These are phyloP conservation scores for Emmonsiellopsis sp. DNA, from an alignment of 2,329 filamentous ascomycete genomes.

Conservation along the genomic window DNA sequence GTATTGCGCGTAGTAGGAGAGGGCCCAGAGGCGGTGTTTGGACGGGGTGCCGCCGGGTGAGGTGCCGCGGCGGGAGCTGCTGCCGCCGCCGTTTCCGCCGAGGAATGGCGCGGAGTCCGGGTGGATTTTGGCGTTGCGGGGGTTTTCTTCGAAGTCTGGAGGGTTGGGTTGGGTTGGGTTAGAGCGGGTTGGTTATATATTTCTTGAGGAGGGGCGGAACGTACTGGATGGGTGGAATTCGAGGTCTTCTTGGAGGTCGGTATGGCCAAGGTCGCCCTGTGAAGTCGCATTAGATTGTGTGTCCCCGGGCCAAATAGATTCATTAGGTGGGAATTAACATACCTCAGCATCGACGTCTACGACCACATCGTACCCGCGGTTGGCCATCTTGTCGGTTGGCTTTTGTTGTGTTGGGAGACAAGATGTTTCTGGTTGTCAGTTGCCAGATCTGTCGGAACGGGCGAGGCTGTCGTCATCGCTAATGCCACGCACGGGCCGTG, in stretches of 20 bases:
- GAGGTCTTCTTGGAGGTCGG: conserved; percentile 95
- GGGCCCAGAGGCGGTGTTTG: conserved; percentile 86
- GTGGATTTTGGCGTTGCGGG: conserved; percentile 40
- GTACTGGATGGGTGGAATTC: conserved; percentile 90
- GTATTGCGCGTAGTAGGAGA: conserved; percentile 93
- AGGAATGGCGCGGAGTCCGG: conserved; percentile 43
- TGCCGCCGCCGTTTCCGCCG: conserved; percentile 39
- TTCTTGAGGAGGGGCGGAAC: conserved; percentile 11
- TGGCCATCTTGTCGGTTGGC: conserved; percentile 50
- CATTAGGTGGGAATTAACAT: conserved; percentile 15
- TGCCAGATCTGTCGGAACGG: not conserved
- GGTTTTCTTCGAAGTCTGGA: conserved; percentile 58
- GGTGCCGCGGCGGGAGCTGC: conserved; percentile 31
- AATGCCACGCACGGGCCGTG: conserved; percentile 6
- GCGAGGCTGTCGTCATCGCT: conserved; percentile 1
- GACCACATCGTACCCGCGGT: conserved; percentile 91
- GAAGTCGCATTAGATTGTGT: not conserved
- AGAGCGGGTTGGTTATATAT: not conserved
- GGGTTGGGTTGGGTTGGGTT: not conserved
- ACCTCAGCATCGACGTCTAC: conserved; percentile 97
- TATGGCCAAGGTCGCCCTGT: conserved; percentile 94
- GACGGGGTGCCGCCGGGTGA: conserved; percentile 36
- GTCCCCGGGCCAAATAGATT: not conserved
- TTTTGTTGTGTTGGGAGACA: not conserved
- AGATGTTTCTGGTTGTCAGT: not conserved